Evolutionary conservation across 2,329 filamentous ascomycete species (phyloP), one percentile per base, ranked within the genome.

Genomic region (Aspergillus ochraceus): DNA sequence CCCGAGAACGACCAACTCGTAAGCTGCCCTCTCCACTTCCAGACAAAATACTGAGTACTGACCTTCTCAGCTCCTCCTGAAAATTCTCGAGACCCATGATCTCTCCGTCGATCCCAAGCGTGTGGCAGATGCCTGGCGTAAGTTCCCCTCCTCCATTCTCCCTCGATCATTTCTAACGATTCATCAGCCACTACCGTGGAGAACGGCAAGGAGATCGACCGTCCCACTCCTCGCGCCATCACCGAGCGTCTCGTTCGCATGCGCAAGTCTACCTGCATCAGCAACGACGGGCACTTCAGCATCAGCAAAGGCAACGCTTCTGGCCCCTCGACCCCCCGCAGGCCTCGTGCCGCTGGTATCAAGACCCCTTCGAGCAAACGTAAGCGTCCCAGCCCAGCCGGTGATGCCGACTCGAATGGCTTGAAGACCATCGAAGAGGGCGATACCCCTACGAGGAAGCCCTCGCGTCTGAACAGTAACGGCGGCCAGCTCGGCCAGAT

Each of bases 161-260:
- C 10, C 11, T 30, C 54, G 9, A 9, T 14, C 17, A 17, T 39
- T 12, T 14, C 39, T 19, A 36, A 39, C 10, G 14, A 17, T 8
- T 36, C 11, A 58, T 9, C 19, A 55, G 20, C 19, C 9, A 49
- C 6, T 49, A 47, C 20, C 57, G 49, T 12, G 51, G 49, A 30
- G 26, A 17, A 32, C 30, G 9, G 42, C 32, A 72, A 65, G 4
- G 59, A 11, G 22, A 24, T 10, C 20, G 45, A 66, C 6, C 68
- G 62, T 6, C 77, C 76, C 0, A 79, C 76, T n/a, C 65, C 75
- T 0, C 72, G 76, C 6, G 77, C 77, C 5, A 77, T 79, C 54
- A 69, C 66, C 3, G 76, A 79, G 55, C 72, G 75, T 3, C 66
- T 79, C 1, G 58, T 68, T 6, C 72, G 69, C n/a, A 76, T 79